Conservation (phyloP, 1,139 yeast genomes). For the Yamadazyma songkhlaensis region DNA sequence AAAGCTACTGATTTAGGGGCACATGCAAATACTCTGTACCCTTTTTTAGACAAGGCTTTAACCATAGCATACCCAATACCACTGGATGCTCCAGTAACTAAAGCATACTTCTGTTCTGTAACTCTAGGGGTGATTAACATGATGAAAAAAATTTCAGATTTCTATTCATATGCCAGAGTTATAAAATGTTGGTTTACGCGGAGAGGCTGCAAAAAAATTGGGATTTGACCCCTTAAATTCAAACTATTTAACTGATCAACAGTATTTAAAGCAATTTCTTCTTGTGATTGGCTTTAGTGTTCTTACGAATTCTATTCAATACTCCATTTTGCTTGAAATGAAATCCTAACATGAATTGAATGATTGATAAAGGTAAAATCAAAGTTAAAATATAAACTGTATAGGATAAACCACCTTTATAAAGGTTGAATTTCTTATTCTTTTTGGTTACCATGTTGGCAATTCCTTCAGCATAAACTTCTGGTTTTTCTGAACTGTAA, state of each 20-base stretch:
- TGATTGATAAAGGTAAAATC: slow-evolving; percentile 29
- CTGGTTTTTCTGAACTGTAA: slow-evolving; percentile 19
- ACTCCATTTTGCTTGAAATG: slow-evolving; percentile 32
- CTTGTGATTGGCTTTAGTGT: not conserved
- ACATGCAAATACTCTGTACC: slow-evolving; percentile 35
- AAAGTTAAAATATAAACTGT: slow-evolving; percentile 21
- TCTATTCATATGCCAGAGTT: not conserved
- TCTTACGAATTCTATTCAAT: slow-evolving; percentile 13
- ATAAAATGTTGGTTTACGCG: not conserved
- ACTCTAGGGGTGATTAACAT: slow-evolving; percentile 7
- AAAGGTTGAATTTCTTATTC: slow-evolving; percentile 30
- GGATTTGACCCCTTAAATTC: not conserved
- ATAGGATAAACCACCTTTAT: slow-evolving; percentile 23
- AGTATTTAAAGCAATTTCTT: not conserved
- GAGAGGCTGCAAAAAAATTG: not conserved
- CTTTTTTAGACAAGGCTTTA: slow-evolving; percentile 24
- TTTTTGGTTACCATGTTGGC: slow-evolving; percentile 19
- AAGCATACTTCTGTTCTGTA: slow-evolving; percentile 21
- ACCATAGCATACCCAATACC: slow-evolving; percentile 38
- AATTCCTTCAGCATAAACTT: slow-evolving; percentile 29
- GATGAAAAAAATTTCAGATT: no score
- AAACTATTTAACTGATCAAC: no score
- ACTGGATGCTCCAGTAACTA: slow-evolving; percentile 39
- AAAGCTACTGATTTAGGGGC: slow-evolving; percentile 23
- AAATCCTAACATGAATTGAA: slow-evolving; percentile 22